Percentiles rank a stretch among this genome's conserved stretches.
Conservation (phyloP, 176 grass and related monocot species). For the Echinochloa phyllopogon region DNA sequence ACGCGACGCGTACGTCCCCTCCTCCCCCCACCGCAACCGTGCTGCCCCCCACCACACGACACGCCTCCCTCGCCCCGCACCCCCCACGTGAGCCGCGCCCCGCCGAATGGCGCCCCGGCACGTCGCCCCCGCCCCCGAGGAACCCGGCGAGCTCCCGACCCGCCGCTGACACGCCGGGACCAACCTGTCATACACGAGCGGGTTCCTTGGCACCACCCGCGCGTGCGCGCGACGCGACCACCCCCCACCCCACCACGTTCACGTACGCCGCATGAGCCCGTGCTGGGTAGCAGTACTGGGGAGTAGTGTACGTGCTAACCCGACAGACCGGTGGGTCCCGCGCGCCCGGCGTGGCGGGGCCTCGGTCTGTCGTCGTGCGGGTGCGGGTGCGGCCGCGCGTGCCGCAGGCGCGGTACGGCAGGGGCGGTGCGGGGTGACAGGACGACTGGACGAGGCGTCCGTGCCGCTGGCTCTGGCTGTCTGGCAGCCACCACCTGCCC, state of each 20-base stretch:
- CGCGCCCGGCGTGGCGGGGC: too few species aligned
- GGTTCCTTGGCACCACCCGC: background rate
- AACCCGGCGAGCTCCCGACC: background rate
- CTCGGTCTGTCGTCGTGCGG: background rate
- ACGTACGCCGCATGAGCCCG: background rate
- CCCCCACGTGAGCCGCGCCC: slow-evolving; percentile 32
- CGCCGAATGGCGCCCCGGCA: slow-evolving; percentile 32
- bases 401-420: slow-evolving; percentile 32
- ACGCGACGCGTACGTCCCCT: background rate
- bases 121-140: background rate
- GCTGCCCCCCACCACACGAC: slow-evolving; percentile 70
- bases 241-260: background rate
- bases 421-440: slow-evolving; percentile 24
- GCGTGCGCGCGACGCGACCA: background rate
- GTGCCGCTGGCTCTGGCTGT: background rate
- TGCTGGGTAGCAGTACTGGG: background rate
- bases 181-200: slow-evolving; percentile 9
- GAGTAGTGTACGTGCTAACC: background rate
- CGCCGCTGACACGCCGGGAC: background rate
- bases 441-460: slow-evolving; percentile 17
- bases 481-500: background rate
- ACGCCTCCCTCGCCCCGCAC: slow-evolving; percentile 28
- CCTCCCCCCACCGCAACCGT: background rate
- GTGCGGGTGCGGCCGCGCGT: slow-evolving; percentile 25
- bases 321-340: background rate